Conservation (phyloP, 352 stramenopile species). For the Phytophthora cajani region DNA sequence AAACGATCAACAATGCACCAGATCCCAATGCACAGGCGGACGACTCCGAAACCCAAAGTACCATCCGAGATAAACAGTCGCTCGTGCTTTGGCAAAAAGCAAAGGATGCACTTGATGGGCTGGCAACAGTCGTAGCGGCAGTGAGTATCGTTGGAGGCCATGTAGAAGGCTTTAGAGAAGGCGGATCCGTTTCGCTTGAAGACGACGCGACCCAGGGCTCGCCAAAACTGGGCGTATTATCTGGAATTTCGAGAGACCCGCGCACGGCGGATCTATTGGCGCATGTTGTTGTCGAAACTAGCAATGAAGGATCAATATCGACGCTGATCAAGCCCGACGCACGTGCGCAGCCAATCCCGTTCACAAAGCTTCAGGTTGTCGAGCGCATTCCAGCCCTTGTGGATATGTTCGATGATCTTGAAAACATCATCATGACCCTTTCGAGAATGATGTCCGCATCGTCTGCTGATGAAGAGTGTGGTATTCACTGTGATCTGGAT, state of each 20-base stretch:
- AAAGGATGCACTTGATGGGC: conserved; percentile 67
- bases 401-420: conserved; percentile 81
- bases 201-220: conserved; percentile 42
- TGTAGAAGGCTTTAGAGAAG: conserved; percentile 75
- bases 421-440: conserved; percentile 57
- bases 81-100: conserved; percentile 78
- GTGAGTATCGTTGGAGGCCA: conserved; percentile 79
- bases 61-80: conserved; percentile 68
- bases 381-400: conserved; percentile 79
- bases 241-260: conserved; percentile 48
- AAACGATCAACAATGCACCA: conserved; percentile 29
- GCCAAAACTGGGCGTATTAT: conserved; percentile 35
- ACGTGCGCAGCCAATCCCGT: conserved; percentile 38
- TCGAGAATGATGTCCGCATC: conserved; percentile 53
- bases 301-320: conserved; percentile 6
- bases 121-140: conserved; percentile 66
- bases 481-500: conserved; percentile 52
- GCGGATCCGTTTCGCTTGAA: conserved; percentile 61
- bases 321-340: conserved; percentile 24
- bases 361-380: conserved; percentile 64
- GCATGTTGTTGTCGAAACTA: conserved; percentile 31
- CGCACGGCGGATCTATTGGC: conserved; percentile 51
- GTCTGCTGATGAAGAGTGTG: conserved; percentile 36
- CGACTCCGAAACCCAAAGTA: conserved; percentile 32
- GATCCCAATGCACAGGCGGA: conserved; percentile 21